Conservation (phyloP, 2,329 filamentous ascomycete species). For the Blastomyces emzantsi region DNA sequence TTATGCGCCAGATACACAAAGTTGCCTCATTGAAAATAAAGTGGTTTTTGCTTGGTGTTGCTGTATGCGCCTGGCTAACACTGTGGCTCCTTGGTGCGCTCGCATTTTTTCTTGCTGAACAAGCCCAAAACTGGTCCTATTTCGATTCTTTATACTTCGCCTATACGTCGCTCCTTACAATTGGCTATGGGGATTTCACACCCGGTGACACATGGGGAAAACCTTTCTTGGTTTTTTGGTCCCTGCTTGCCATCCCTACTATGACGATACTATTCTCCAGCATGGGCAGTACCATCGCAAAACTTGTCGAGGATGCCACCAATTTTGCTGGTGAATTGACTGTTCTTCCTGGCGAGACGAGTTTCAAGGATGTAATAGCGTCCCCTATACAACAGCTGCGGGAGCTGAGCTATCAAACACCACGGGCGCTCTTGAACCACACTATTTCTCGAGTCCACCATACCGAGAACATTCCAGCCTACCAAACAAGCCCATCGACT, state of each 20-base stretch:
- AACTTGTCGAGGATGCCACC: slow-evolving; percentile 46
- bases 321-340: slow-evolving; percentile 49
- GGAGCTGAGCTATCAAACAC: slow-evolving; percentile 20
- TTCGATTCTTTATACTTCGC: slow-evolving; percentile 33
- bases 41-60: slow-evolving; percentile 34
- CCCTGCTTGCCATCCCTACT: slow-evolving; percentile 32
- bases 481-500: slow-evolving; percentile 5
- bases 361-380: slow-evolving; percentile 18
- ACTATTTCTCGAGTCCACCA: neutral
- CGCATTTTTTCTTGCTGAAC: slow-evolving; percentile 30
- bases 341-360: slow-evolving; percentile 43
- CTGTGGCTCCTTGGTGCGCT: slow-evolving; percentile 38
- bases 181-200: slow-evolving; percentile 33
- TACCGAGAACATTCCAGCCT: neutral
- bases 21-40: slow-evolving; percentile 34
- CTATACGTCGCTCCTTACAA: slow-evolving; percentile 32
- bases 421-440: slow-evolving; percentile 13
- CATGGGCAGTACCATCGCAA: slow-evolving; percentile 38
- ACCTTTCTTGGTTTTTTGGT: slow-evolving; percentile 35
- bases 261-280: slow-evolving; percentile 35
- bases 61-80: slow-evolving; percentile 31
- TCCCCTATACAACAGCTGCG: slow-evolving; percentile 19
- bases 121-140: slow-evolving; percentile 28
- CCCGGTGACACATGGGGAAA: slow-evolving; percentile 29
- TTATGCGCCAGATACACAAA: slow-evolving; percentile 41